Percentiles rank a stretch among this genome's conserved stretches.
phyloP scores from a whole-genome alignment of 78 protist species.

The Bigelowiella natans region DNA sequence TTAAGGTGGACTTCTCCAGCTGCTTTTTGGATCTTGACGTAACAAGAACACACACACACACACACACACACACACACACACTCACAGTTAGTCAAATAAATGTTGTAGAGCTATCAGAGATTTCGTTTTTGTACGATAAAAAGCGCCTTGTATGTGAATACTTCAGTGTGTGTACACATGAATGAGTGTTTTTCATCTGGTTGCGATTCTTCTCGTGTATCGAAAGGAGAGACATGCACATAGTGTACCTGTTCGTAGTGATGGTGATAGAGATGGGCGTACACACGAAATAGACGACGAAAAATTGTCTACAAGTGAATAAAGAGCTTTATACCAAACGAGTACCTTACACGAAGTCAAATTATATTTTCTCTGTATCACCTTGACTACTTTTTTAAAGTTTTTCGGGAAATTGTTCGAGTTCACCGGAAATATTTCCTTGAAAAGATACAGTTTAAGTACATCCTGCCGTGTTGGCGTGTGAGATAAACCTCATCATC shows the following conservation, averaged over 20 bases:
- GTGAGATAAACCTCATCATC: not conserved
- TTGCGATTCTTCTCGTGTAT: too few species aligned
- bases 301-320: constrained; percentile 2
- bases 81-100: not conserved
- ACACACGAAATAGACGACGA: constrained; percentile 20
- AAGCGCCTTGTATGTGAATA: too few species aligned
- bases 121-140: too few species aligned
- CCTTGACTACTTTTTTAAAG: not conserved
- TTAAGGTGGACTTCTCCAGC: constrained; percentile 26
- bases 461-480: not conserved
- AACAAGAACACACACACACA: not conserved
- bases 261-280: constrained; percentile 20
- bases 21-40: not conserved
- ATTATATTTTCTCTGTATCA: too few species aligned
- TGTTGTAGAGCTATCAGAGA: too few species aligned
- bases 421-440: not conserved
- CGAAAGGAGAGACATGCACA: too few species aligned
- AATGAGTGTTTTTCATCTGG: too few species aligned
- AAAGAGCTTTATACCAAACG: too few species aligned
- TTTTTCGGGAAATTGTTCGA: constrained; percentile 11
- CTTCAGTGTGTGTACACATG: too few species aligned
- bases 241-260: not conserved
- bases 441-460: not conserved
- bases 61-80: not conserved
- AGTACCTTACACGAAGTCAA: too few species aligned